A percentile compares a stretch with the other conserved stretches of the same genome.
These are phyloP conservation scores for Glycine soja DNA, from an alignment of 306 rosid genomes.

Conservation along the genomic window DNA sequence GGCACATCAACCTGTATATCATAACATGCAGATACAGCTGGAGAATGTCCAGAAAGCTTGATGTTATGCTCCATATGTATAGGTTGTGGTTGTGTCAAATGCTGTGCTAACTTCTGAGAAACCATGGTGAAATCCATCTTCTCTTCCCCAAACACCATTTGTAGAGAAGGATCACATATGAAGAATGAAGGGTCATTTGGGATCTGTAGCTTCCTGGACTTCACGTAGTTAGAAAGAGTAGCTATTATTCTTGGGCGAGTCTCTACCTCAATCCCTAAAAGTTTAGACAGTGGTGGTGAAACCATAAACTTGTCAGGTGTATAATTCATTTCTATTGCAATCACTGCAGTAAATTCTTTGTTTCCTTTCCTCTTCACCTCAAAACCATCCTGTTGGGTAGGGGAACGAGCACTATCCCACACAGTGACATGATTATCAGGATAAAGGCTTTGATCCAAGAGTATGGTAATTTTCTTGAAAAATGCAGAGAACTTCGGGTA, in stretches of 20 bases:
- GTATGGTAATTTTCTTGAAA: slow-evolving; percentile 79
- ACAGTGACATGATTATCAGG: slow-evolving; percentile 75
- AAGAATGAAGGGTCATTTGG: slow-evolving; percentile 70
- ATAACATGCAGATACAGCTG: slow-evolving; percentile 76
- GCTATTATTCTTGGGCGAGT: slow-evolving; percentile 82
- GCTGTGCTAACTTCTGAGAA: slow-evolving; percentile 66
- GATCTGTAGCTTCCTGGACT: slow-evolving; percentile 67
- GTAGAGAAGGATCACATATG: slow-evolving; percentile 81
- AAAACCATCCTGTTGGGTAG: slow-evolving; percentile 78
- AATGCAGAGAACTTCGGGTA: slow-evolving; percentile 75
- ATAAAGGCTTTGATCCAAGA: slow-evolving; percentile 81
- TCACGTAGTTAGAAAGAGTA: slow-evolving; percentile 81
- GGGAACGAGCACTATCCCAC: slow-evolving; percentile 83
- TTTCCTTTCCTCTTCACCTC: slow-evolving; percentile 94
- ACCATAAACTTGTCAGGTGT: slow-evolving; percentile 72
- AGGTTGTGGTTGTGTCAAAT: slow-evolving; percentile 72
- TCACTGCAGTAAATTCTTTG: slow-evolving; percentile 76
- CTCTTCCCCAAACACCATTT: slow-evolving; percentile 80
- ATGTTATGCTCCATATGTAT: slow-evolving; percentile 77
- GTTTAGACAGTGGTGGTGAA: slow-evolving; percentile 64
- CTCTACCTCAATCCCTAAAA: slow-evolving; percentile 78
- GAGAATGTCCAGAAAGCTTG: slow-evolving; percentile 80
- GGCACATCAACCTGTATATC: slow-evolving; percentile 88
- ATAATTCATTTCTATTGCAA: slow-evolving; percentile 79
- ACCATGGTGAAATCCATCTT: slow-evolving; percentile 68